A percentile compares a stretch with the other conserved stretches of the same genome.
Conservation (phyloP, 2,329 filamentous ascomycete genomes). For the Didymella arachidicola region DNA sequence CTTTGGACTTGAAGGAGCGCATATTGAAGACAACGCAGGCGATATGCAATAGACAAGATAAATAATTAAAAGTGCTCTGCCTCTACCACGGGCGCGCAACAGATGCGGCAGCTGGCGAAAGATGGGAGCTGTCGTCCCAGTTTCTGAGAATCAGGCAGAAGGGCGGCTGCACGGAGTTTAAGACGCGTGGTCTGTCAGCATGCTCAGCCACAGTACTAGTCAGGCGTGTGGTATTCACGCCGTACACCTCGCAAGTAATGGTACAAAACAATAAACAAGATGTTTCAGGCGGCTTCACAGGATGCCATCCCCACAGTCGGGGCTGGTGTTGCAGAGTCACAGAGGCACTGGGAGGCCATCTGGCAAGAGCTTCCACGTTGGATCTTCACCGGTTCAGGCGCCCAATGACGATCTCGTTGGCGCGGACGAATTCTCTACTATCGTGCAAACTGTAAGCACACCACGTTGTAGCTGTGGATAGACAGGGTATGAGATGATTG, state of each 20-base stretch:
- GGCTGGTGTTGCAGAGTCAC: neutral
- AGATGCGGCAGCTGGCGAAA: slow-evolving; percentile 7
- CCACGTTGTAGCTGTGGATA: neutral
- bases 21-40: slow-evolving; percentile 27
- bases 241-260: neutral
- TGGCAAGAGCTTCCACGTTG: slow-evolving; percentile 22
- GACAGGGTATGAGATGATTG: neutral
- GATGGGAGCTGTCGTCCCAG: slow-evolving; percentile 12
- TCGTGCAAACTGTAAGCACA: neutral
- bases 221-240: neutral
- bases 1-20: slow-evolving; percentile 45
- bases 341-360: slow-evolving; percentile 20
- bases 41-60: slow-evolving; percentile 16
- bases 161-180: slow-evolving; percentile 20
- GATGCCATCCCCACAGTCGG: neutral
- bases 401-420: slow-evolving; percentile 3
- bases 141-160: slow-evolving; percentile 23
- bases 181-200: slow-evolving; percentile 24
- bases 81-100: slow-evolving; percentile 20
- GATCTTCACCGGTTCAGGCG: slow-evolving; percentile 20
- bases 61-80: slow-evolving; percentile 15
- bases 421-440: neutral
- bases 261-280: neutral
- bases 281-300: slow-evolving; percentile 4
- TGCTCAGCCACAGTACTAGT: slow-evolving; percentile 29